These are phyloP conservation scores for Fusarium sulawesiense DNA, from an alignment of 2,329 filamentous ascomycete species.

Conservation along the genomic window DNA sequence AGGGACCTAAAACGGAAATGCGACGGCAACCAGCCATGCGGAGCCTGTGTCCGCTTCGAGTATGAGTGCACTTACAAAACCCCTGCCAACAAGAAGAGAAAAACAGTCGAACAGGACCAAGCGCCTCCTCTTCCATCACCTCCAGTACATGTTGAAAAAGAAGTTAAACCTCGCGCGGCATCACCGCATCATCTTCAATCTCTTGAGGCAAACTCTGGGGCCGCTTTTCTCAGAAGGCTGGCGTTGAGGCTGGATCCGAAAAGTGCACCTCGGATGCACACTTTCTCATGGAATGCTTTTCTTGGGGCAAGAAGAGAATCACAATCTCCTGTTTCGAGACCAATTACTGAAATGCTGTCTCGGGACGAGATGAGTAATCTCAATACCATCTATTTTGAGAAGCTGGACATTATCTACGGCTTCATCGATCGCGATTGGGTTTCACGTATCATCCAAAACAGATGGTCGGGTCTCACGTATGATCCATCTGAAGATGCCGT, in stretches of 20 bases:
- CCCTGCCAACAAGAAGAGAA: constrained; percentile 23
- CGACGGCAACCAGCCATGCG: constrained; percentile 64
- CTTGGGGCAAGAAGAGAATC: constrained; percentile 45
- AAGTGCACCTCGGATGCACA: constrained; percentile 63
- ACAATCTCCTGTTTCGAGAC: constrained; percentile 42
- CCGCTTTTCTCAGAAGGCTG: constrained; percentile 65
- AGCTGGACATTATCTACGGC: constrained; percentile 64
- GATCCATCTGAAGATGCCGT: constrained; percentile 50
- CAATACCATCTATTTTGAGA: constrained; percentile 62
- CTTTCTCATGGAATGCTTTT: constrained; percentile 66
- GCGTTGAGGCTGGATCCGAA: constrained; percentile 64
- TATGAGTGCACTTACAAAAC: constrained; percentile 63
- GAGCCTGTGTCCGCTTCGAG: constrained; percentile 64
- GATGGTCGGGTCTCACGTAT: constrained; percentile 49
- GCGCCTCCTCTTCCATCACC: constrained; percentile 4
- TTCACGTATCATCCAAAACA: constrained; percentile 43
- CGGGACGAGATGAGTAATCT: constrained; percentile 60
- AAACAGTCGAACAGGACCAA: background rate
- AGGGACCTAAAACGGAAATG: constrained; percentile 68
- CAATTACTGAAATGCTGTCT: constrained; percentile 60
- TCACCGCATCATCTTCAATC: constrained; percentile 52
- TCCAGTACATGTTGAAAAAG: constrained; percentile 4
- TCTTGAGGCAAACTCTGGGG: constrained; percentile 67
- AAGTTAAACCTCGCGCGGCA: background rate
- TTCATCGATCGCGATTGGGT: constrained; percentile 56